Conservation (phyloP, 441 rosid species). For the Dalechampia spathulata region DNA sequence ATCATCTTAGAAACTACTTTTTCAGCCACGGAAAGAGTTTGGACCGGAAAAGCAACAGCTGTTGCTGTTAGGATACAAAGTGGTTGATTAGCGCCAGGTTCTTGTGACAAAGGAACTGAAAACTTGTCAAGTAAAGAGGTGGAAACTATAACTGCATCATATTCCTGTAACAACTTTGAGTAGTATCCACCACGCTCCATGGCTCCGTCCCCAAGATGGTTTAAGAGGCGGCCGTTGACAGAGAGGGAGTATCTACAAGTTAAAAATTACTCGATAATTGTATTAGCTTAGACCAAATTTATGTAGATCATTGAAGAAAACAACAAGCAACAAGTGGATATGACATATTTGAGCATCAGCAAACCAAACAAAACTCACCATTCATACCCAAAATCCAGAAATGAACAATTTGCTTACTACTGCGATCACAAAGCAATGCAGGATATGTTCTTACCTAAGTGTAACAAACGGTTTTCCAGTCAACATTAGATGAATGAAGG, state of each 20-base stretch:
- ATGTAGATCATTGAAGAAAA: background rate
- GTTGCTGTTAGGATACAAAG: slow-evolving; percentile 40
- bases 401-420: background rate
- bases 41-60: slow-evolving; percentile 25
- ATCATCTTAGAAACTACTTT: slow-evolving; percentile 32
- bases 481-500: slow-evolving; percentile 64
- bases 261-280: slow-evolving; percentile 7
- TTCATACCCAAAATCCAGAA: no score
- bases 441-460: slow-evolving; percentile 39
- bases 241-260: slow-evolving; percentile 69
- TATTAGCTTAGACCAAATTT: background rate
- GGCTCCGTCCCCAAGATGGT: slow-evolving; percentile 63
- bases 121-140: slow-evolving; percentile 33
- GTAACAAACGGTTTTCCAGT: slow-evolving; percentile 63
- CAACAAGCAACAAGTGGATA: background rate
- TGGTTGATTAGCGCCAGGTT: slow-evolving; percentile 66
- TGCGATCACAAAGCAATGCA: background rate
- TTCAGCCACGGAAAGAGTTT: slow-evolving; percentile 23
- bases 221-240: slow-evolving; percentile 45
- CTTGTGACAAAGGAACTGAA: slow-evolving; percentile 42
- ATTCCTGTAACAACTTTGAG: slow-evolving; percentile 69
- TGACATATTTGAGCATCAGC: background rate
- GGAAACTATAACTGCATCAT: slow-evolving; percentile 66
- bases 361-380: background rate
- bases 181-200: slow-evolving; percentile 60